A percentile compares a stretch with the other conserved stretches of the same genome.
phyloP scores from a whole-genome alignment of 2,329 filamentous ascomycete genomes.

The Colletotrichum nymphaeae region DNA sequence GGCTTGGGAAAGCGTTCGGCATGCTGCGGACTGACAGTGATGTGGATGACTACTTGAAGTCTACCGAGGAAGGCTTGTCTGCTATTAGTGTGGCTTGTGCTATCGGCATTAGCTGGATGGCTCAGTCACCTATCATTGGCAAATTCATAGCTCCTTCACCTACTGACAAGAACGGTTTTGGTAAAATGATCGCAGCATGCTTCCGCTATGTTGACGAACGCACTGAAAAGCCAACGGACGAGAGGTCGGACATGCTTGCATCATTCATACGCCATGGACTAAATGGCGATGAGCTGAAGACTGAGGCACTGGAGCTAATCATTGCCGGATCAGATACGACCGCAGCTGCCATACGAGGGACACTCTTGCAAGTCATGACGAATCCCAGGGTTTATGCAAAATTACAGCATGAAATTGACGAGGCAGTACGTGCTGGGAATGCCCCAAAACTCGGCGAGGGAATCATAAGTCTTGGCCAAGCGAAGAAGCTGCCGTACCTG shows the following conservation, averaged over 20 bases:
- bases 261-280: slow-evolving; percentile 44
- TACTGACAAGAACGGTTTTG: slow-evolving; percentile 46
- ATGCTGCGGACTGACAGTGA: slow-evolving; percentile 59
- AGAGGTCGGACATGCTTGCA: slow-evolving; percentile 44
- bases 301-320: slow-evolving; percentile 45
- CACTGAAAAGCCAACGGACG: slow-evolving; percentile 36
- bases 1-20: slow-evolving; percentile 62
- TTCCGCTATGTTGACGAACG: slow-evolving; percentile 44
- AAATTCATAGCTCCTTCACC: slow-evolving; percentile 42
- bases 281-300: slow-evolving; percentile 40
- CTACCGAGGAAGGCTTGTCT: slow-evolving; percentile 46
- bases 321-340: slow-evolving; percentile 68
- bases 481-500: slow-evolving; percentile 49
- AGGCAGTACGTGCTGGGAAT: slow-evolving; percentile 32
- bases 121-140: slow-evolving; percentile 44
- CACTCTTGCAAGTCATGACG: slow-evolving; percentile 59
- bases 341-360: slow-evolving; percentile 59
- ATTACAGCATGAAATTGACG: slow-evolving; percentile 57
- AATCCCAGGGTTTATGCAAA: slow-evolving; percentile 54
- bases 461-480: slow-evolving; percentile 40
- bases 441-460: slow-evolving; percentile 39
- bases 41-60: slow-evolving; percentile 51
- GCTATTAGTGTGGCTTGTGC: slow-evolving; percentile 42
- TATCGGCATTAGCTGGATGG: slow-evolving; percentile 44
- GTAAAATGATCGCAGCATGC: slow-evolving; percentile 46